Percentiles rank a stretch among this genome's conserved stretches.
phyloP scores from a whole-genome alignment of 305 asterid species.

The Euphrasia arctica region DNA sequence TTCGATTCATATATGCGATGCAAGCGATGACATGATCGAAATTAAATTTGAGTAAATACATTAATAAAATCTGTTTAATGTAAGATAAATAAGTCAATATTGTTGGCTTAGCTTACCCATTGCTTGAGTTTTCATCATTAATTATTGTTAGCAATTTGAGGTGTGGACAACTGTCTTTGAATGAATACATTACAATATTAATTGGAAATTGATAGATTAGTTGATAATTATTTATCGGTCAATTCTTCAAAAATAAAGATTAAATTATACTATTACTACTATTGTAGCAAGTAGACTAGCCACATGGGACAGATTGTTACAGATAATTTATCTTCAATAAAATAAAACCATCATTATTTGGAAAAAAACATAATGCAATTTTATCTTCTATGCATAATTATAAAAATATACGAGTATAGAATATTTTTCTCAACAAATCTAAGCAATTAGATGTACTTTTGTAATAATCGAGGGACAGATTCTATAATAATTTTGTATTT shows the following conservation, averaged over 20 bases:
- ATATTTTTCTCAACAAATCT: no score
- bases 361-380: background rate
- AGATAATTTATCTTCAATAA: background rate
- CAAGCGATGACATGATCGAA: background rate
- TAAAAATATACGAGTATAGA: no score
- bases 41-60: background rate
- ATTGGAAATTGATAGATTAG: background rate
- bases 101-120: no score
- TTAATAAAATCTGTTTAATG: background rate
- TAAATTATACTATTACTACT: background rate
- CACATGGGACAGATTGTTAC: constrained; percentile 8
- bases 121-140: no score
- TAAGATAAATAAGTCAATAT: background rate
- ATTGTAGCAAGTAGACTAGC: background rate
- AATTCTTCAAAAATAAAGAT: background rate
- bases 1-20: no score
- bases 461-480: no score
- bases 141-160: background rate
- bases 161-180: constrained; percentile 1
- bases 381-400: no score
- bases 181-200: background rate
- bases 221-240: no score
- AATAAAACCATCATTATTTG: background rate
- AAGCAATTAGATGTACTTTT: no score
- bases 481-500: no score